Percentiles rank a stretch among this genome's conserved stretches.
These are phyloP conservation scores for Pseudognaphalium luteoalbum DNA, from an alignment of 129 eudicot genomes.

Conservation along the genomic window DNA sequence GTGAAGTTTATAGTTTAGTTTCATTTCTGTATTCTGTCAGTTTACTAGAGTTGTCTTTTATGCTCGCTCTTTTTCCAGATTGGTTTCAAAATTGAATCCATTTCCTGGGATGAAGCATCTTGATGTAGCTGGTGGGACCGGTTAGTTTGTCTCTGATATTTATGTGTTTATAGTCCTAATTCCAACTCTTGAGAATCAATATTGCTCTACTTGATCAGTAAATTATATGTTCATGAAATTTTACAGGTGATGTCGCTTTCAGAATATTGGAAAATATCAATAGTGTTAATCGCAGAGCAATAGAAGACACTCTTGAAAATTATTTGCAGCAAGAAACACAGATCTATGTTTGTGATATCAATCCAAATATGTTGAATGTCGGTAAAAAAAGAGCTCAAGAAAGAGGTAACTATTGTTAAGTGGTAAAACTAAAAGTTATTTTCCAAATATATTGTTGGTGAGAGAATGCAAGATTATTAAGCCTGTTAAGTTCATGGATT, in stretches of 20 bases:
- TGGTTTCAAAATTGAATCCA: constrained; percentile 83
- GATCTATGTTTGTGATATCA: constrained; percentile 86
- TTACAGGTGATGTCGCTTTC: constrained; percentile 95
- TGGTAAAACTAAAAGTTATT: not conserved
- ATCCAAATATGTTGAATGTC: constrained; percentile 84
- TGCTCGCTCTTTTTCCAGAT: constrained; percentile 37
- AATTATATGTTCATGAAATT: constrained; percentile 16
- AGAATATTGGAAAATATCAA: constrained; percentile 74
- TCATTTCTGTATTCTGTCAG: not conserved
- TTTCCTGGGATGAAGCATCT: constrained; percentile 99
- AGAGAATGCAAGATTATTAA: constrained; percentile 1
- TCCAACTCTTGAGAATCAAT: not conserved
- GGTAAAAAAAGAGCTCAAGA: constrained; percentile 87
- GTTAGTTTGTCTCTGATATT: constrained; percentile 34
- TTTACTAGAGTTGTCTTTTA: not conserved
- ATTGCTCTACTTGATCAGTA: not conserved
- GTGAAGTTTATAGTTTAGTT: constrained; percentile 30
- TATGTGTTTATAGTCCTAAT: not conserved
- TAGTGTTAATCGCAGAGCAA: constrained; percentile 54
- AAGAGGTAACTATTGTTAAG: constrained; percentile 54
- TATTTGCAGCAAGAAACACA: constrained; percentile 58
- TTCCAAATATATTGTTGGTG: not conserved
- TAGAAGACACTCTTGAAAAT: constrained; percentile 52
- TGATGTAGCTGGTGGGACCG: constrained; percentile 99
- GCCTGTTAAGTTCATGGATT: not conserved